Percentiles rank a stretch among this genome's conserved stretches.
Conservation (phyloP, 306 rosid species). For the Dalbergia oliveri region DNA sequence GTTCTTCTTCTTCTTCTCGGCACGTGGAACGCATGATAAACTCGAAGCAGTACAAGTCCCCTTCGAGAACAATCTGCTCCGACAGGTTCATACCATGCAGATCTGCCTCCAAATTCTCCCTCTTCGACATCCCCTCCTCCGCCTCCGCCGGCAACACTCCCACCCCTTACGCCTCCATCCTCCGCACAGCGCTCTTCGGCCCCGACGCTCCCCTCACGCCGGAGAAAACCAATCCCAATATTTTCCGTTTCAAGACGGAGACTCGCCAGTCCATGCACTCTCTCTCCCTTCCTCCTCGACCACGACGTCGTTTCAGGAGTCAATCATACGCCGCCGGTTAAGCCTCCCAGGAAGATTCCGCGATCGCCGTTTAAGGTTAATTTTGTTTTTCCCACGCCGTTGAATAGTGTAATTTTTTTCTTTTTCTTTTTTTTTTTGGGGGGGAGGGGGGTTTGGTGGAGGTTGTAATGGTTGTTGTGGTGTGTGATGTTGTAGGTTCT, state of each 20-base stretch:
- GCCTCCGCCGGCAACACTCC: conserved; percentile 45
- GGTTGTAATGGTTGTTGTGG: background rate
- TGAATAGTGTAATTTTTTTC: background rate
- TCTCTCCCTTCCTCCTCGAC: conserved; percentile 62
- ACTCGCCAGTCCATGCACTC: conserved; percentile 78
- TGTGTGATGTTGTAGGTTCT: conserved; percentile 58
- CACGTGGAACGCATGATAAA: conserved; percentile 80
- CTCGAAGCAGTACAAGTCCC: conserved; percentile 61
- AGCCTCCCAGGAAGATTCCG: conserved; percentile 77
- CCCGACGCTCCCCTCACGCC: conserved; percentile 70
- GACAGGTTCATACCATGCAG: conserved; percentile 90
- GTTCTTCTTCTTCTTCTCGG: conserved; percentile 13
- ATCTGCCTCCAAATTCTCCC: conserved; percentile 81
- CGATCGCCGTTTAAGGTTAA: conserved; percentile 80
- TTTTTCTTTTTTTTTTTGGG: background rate
- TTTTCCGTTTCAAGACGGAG: conserved; percentile 83
- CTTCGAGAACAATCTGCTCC: conserved; percentile 80
- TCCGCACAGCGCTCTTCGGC: conserved; percentile 74
- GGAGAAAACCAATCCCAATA: conserved; percentile 68
- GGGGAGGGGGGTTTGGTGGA: background rate
- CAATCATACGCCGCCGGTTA: conserved; percentile 66
- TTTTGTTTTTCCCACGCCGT: background rate
- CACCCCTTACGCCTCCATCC: conserved; percentile 62
- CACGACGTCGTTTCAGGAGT: conserved; percentile 44
- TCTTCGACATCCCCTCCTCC: conserved; percentile 55